Conservation (phyloP, 495 filamentous ascomycete genomes). For the Rusavskia elegans region DNA sequence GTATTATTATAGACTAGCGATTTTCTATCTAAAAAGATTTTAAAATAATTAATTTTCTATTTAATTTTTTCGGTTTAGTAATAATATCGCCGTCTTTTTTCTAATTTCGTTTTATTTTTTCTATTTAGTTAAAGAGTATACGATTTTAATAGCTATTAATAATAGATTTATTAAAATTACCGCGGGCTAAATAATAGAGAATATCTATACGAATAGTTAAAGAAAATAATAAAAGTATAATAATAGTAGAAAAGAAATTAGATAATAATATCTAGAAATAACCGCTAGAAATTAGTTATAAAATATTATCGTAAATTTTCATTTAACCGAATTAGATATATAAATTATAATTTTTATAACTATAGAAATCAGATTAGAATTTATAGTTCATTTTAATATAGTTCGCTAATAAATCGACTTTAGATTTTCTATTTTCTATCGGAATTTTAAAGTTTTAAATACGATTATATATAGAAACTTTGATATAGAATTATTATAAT, state of each 20-base stretch:
- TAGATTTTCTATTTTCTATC: too few species aligned
- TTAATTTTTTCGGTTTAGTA: neutral
- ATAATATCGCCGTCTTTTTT: neutral
- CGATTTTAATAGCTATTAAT: neutral
- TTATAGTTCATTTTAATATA: too few species aligned
- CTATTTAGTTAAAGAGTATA: neutral
- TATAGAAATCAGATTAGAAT: too few species aligned
- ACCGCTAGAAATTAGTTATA: too few species aligned
- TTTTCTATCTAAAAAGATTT: neutral
- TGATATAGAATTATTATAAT: too few species aligned
- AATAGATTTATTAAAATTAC: neutral
- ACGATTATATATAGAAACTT: too few species aligned
- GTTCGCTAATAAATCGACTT: too few species aligned
- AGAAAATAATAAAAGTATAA: neutral
- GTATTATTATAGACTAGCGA: neutral
- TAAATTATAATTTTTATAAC: too few species aligned
- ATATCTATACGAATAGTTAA: neutral
- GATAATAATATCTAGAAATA: too few species aligned
- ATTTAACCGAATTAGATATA: too few species aligned
- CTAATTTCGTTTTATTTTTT: neutral
- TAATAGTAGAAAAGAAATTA: neutral
- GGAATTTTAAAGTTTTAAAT: too few species aligned
- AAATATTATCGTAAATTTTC: too few species aligned
- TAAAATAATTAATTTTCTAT: neutral
- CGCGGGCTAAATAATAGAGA: neutral